Percentiles rank a stretch among this genome's conserved stretches.
These are phyloP conservation scores for Rasamsonia emersonii DNA, from an alignment of 2,329 filamentous ascomycete species.

Conservation along the genomic window DNA sequence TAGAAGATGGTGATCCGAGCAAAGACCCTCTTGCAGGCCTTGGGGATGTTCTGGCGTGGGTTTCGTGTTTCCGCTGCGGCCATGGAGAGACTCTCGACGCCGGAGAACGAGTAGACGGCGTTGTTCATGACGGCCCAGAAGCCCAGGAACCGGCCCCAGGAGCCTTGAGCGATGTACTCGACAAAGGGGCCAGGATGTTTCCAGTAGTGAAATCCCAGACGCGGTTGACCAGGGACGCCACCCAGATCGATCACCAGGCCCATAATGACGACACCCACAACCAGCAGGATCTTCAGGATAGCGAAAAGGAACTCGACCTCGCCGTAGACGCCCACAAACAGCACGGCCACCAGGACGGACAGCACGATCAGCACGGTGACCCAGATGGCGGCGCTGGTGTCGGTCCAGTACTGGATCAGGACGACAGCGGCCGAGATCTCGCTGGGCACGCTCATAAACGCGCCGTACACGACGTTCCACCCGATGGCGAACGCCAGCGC, in stretches of 20 bases:
- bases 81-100: slow-evolving; percentile 67
- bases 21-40: slow-evolving; percentile 10
- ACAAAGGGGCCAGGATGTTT: slow-evolving; percentile 58
- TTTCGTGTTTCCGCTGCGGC: slow-evolving; percentile 61
- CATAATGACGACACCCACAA: slow-evolving; percentile 68
- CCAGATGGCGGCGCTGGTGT: slow-evolving; percentile 50
- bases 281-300: slow-evolving; percentile 66
- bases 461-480: slow-evolving; percentile 30
- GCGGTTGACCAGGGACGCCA: slow-evolving; percentile 60
- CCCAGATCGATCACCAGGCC: slow-evolving; percentile 62
- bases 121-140: slow-evolving; percentile 46
- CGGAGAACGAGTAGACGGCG: slow-evolving; percentile 39
- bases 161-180: slow-evolving; percentile 47
- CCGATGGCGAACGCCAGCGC: slow-evolving; percentile 45
- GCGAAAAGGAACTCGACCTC: slow-evolving; percentile 75
- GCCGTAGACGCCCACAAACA: slow-evolving; percentile 65
- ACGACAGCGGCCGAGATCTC: slow-evolving; percentile 41
- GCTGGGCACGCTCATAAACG: slow-evolving; percentile 38
- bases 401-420: slow-evolving; percentile 37
- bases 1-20: slow-evolving; percentile 9
- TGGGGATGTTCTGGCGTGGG: slow-evolving; percentile 10
- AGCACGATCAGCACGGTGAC: slow-evolving; percentile 70
- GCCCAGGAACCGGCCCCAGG: slow-evolving; percentile 55
- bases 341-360: slow-evolving; percentile 58
- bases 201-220: slow-evolving; percentile 68